Evolutionary conservation across 129 eudicot species (phyloP).

Genomic region (carrot (Daucus carota)): DNA sequence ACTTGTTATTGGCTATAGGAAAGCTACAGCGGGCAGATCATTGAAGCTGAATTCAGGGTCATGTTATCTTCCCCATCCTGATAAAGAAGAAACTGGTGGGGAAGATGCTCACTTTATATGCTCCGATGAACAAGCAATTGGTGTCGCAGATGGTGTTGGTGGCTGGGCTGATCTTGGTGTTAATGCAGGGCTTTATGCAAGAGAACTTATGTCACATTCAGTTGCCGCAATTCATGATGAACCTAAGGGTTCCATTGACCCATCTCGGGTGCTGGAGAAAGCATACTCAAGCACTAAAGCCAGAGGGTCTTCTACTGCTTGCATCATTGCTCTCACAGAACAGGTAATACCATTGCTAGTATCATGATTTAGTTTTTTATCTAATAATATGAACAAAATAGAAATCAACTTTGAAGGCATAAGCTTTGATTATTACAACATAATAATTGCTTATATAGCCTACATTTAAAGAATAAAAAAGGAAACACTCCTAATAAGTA

Average conservation of each 20-base stretch:
- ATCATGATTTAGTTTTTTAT: conserved; percentile 12
- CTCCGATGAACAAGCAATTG: conserved; percentile 70
- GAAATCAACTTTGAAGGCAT: no score
- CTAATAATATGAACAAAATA: no score
- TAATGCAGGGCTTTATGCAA: conserved; percentile 79
- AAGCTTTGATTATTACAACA: no score
- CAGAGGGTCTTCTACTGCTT: conserved; percentile 89
- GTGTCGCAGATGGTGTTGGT: conserved; percentile 97
- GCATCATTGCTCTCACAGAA: conserved; percentile 81
- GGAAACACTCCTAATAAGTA: no score
- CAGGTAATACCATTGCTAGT: conserved; percentile 34
- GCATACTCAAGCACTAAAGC: conserved; percentile 75
- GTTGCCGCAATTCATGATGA: conserved; percentile 81
- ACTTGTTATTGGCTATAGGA: conserved; percentile 35
- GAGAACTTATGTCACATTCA: conserved; percentile 80
- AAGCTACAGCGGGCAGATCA: conserved; percentile 31
- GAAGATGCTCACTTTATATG: conserved; percentile 94
- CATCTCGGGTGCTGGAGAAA: conserved; percentile 83
- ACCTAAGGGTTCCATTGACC: conserved; percentile 81
- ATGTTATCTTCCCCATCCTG: conserved; percentile 91
- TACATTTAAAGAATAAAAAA: no score
- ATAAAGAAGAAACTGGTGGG: conserved; percentile 92
- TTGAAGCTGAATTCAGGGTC: conserved; percentile 76
- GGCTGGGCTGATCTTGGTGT: conserved; percentile 94
- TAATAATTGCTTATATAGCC: no score